Evolutionary conservation across 257 asterid genomes (phyloP), one percentile per base, ranked within the genome.

Genomic region (Cynanchum wilfordii): DNA sequence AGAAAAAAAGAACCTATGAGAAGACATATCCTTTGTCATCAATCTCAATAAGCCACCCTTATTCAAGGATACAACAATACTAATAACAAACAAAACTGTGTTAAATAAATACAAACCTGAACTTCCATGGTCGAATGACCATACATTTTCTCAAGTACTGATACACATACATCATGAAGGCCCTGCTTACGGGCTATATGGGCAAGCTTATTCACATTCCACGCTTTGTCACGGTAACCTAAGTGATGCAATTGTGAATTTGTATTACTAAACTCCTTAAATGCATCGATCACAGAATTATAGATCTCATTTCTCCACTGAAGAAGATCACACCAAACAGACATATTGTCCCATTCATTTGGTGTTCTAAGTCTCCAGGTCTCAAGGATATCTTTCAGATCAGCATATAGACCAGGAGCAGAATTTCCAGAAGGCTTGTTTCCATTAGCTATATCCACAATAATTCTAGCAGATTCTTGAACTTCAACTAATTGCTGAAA

Each of bases 111-210:
- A 47, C 57, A 30, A 3, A 94, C 99, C 99, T 95, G 99, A 78
- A 92, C 98, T 89, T 95, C 99, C 99, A 95, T 95, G 1, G 98
- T 92, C 24, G 99, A 89, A 88, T 95, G 99, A 55, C 99, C 99
- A 78, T 95, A 95, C 99, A 95, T 90, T 83, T 95, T 95, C 73
- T 95, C 98, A 66, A 95, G 86, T 70, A 95, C 86, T 73, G 93
- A 85, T 79, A 95, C 99, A 76, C 99, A 95, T 73, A 92, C 98
- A 80, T 95, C 99, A 81, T 80, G 72, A 59, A 95, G 79, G 17
- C 96, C 97, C 78, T 95, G 99, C 85, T 95, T 95, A 55, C 98
- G 97, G 72, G 99, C 87, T 78, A 92, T 86, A 79, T 84, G 97
- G 72, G 99, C 98, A 81, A 95, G 98, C 89, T 90, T 95, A 87